Conservation (phyloP, 2,329 filamentous ascomycete species). For the Fulvia fulva region DNA sequence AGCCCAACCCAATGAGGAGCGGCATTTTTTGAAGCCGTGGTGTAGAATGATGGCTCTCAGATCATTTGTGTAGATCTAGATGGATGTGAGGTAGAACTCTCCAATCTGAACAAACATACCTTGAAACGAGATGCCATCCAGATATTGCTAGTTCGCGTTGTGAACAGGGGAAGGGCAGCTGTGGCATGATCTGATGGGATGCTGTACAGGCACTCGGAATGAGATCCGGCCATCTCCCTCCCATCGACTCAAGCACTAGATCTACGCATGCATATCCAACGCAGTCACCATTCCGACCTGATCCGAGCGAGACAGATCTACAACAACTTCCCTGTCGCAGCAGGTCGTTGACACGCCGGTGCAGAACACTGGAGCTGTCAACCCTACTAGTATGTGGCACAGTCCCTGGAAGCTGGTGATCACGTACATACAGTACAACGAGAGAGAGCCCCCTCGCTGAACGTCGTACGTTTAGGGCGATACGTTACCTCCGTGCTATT, state of each 20-base stretch:
- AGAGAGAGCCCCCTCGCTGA: not conserved
- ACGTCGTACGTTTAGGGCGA: not conserved
- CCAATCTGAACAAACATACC: not conserved
- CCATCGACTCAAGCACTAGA: too few species aligned
- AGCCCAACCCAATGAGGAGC: not conserved
- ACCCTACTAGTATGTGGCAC: not conserved
- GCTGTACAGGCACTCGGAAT: not conserved
- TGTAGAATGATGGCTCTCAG: slow-evolving; percentile 21
- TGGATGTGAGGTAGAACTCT: not conserved
- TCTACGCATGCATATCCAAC: not conserved
- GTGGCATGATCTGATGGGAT: not conserved
- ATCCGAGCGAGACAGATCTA: not conserved
- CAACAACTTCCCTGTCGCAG: not conserved
- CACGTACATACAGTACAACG: not conserved
- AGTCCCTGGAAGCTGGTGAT: not conserved
- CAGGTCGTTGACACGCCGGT: too few species aligned
- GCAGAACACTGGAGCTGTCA: not conserved
- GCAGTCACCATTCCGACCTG: not conserved
- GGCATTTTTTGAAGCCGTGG: slow-evolving; percentile 10
- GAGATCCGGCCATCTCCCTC: not conserved
- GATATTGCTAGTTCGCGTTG: not conserved
- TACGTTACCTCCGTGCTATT: not conserved
- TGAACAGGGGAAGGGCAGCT: not conserved
- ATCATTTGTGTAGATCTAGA: slow-evolving; percentile 1
- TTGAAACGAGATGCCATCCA: not conserved